Conservation (phyloP, 495 filamentous ascomycete species). For the Echria macrotheca region DNA sequence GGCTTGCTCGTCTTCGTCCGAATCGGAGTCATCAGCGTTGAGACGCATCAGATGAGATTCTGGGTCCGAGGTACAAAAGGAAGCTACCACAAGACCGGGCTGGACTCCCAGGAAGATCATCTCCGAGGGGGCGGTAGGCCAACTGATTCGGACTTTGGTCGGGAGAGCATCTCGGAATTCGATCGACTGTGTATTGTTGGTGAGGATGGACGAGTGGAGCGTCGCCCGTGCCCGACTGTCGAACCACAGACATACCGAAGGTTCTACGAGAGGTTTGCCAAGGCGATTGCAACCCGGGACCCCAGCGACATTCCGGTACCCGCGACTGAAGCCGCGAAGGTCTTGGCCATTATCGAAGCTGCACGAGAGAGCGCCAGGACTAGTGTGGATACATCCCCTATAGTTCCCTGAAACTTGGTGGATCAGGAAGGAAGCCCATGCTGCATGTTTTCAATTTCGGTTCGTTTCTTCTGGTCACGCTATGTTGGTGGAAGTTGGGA, state of each 20-base stretch:
- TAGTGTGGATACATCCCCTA: slow-evolving; percentile 54
- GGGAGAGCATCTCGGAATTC: slow-evolving; percentile 47
- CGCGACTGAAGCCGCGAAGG: slow-evolving; percentile 61
- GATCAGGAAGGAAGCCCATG: too few species aligned
- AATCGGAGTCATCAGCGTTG: slow-evolving; percentile 63
- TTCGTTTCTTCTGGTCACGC: too few species aligned
- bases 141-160: slow-evolving; percentile 59
- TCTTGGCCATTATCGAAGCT: slow-evolving; percentile 71
- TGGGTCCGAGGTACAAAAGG: slow-evolving; percentile 78
- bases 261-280: slow-evolving; percentile 66
- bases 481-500: too few species aligned
- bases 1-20: slow-evolving; percentile 60
- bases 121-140: slow-evolving; percentile 64
- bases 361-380: slow-evolving; percentile 60
- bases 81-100: slow-evolving; percentile 71
- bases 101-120: slow-evolving; percentile 81
- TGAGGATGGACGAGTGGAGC: slow-evolving; percentile 31
- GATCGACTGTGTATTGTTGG: slow-evolving; percentile 38
- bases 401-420: too few species aligned
- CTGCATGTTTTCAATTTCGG: too few species aligned
- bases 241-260: slow-evolving; percentile 65
- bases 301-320: slow-evolving; percentile 64
- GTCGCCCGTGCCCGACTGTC: slow-evolving; percentile 52
- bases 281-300: slow-evolving; percentile 54
- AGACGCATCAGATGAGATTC: slow-evolving; percentile 67